Conservation (phyloP, 768 basidiomycete genomes). For the Lentinula boryana region DNA sequence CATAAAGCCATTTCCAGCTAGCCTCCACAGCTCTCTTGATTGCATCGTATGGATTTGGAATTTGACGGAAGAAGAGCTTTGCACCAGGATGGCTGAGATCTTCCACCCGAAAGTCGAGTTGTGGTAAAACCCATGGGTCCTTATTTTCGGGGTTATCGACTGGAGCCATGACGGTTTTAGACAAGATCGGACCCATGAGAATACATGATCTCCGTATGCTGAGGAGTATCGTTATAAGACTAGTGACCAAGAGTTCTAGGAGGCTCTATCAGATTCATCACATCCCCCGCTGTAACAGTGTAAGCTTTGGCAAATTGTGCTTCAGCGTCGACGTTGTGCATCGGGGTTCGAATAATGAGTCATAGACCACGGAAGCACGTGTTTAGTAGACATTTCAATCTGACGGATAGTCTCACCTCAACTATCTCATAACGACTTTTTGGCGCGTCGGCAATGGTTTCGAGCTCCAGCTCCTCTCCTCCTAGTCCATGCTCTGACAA, state of each 20-base stretch:
- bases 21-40: constrained; percentile 42
- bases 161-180: not conserved
- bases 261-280: too few relatives aligned
- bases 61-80: constrained; percentile 45
- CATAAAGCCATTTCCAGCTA: constrained; percentile 39
- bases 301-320: too few relatives aligned
- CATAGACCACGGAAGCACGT: not conserved
- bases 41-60: constrained; percentile 32
- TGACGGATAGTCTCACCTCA: too few relatives aligned
- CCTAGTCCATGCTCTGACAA: not conserved
- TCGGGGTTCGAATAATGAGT: not conserved
- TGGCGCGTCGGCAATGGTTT: not conserved
- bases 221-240: too few relatives aligned
- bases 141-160: not conserved
- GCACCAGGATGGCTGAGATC: constrained; percentile 57
- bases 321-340: too few relatives aligned
- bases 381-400: not conserved
- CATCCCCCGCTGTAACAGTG: too few relatives aligned
- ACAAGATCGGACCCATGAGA: not conserved
- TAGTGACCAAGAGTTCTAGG: too few relatives aligned
- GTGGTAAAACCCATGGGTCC: constrained; percentile 46
- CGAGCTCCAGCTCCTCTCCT: not conserved
- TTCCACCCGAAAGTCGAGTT: constrained; percentile 47
- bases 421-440: not conserved
- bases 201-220: not conserved